Evolutionary conservation across 305 asterid species (phyloP), one percentile per base, ranked within the genome.

Genomic region (Caryopteris hybrid): DNA sequence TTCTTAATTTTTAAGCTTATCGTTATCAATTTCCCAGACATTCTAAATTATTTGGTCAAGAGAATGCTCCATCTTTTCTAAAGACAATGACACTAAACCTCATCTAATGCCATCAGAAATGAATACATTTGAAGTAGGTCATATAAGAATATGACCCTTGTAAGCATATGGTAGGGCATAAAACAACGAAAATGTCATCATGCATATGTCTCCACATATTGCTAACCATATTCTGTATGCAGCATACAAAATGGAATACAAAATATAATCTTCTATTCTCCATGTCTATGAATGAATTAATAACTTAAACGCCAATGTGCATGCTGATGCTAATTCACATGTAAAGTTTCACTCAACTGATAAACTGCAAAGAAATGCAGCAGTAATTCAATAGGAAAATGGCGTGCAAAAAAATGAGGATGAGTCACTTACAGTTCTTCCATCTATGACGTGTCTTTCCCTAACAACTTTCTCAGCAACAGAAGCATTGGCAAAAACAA

Each of bases 381-480:
- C 69, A 70, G 38, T 13, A 27, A 29, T 48, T 45, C 29, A 27
- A 51, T 48, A 14, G 8, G 4, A 33, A 47, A 64, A 65, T n/a
- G 60, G 58, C 10, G 13, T 50, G 9, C 21, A 27, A 74, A n/a
- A n/a, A n/a, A 31, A 75, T 51, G 61, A 53, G n/a, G 59, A 56
- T 50, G 42, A 69, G 52, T 14, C 18, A 84, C 94, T 89, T 81
- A 91, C 96, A 68, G 86, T 85, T 79, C 94, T 85, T 12, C 98
- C 96, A 67, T 91, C 94, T 57, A 91, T 86, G 72, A 80, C 68
- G 69, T 91, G 98, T 71, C 78, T 84, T 76, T 83, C 96, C 77
- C 76, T 85, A 22, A 91, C 88, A 66, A 91, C 94, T 70, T 64
- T 84, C 75, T 89, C 96, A 16, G 94, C 96, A 72, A 87, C 86